Evolutionary conservation across 2,329 filamentous ascomycete species (phyloP).

Genomic region (Paramyrothecium roridum): DNA sequence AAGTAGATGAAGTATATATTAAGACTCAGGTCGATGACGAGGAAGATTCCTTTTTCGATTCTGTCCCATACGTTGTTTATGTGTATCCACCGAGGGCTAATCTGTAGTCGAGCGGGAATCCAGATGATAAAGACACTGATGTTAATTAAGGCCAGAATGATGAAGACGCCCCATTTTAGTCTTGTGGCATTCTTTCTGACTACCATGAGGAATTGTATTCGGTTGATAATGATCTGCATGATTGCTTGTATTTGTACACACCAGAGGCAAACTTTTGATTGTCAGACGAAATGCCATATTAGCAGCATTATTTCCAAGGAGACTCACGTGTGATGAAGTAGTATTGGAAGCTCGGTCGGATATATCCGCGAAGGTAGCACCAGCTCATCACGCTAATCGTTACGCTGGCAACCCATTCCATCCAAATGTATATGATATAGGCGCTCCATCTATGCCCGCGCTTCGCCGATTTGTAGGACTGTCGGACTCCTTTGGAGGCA

Average conservation of each 20-base stretch:
- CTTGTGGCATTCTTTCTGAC: slow-evolving; percentile 28
- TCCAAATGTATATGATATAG: slow-evolving; percentile 18
- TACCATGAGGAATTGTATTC: slow-evolving; percentile 42
- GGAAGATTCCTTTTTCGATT: slow-evolving; percentile 47
- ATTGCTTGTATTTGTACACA: slow-evolving; percentile 44
- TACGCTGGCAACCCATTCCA: slow-evolving; percentile 17
- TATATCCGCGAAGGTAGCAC: slow-evolving; percentile 17
- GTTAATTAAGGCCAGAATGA: slow-evolving; percentile 45
- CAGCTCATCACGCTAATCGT: slow-evolving; percentile 14
- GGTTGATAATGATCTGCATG: slow-evolving; percentile 53
- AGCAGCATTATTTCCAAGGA: neutral
- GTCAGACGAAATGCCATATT: slow-evolving; percentile 2
- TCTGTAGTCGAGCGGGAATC: slow-evolving; percentile 47
- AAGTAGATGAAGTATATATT: slow-evolving; percentile 48
- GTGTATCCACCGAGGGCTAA: slow-evolving; percentile 33
- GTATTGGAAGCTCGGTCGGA: slow-evolving; percentile 17
- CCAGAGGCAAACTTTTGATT: slow-evolving; percentile 22
- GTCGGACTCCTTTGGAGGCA: slow-evolving; percentile 4
- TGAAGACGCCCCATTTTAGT: slow-evolving; percentile 42
- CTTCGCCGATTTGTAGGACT: slow-evolving; percentile 12
- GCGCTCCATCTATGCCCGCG: slow-evolving; percentile 7
- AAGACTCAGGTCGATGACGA: slow-evolving; percentile 42
- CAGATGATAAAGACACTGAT: slow-evolving; percentile 52
- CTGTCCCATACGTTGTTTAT: slow-evolving; percentile 52
- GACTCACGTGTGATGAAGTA: slow-evolving; percentile 16